Percentiles rank a stretch among this genome's conserved stretches.
Conservation (phyloP, 257 asterid species). For the Ilex asprella region DNA sequence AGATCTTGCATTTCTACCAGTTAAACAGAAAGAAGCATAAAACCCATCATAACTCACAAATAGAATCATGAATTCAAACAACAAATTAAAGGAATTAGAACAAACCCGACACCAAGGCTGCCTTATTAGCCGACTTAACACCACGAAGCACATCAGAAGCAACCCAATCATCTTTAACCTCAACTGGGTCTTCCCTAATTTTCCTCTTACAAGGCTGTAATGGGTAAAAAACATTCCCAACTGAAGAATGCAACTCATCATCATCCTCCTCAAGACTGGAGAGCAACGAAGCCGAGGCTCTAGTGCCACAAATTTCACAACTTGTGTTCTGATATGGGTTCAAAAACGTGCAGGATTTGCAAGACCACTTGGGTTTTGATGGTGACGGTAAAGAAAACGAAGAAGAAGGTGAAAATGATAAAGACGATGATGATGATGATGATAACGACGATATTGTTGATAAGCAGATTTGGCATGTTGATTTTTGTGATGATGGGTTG, state of each 20-base stretch:
- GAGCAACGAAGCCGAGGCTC: slow-evolving; percentile 54
- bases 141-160: slow-evolving; percentile 23
- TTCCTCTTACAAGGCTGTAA: slow-evolving; percentile 63
- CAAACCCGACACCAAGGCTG: slow-evolving; percentile 36
- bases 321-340: slow-evolving; percentile 40
- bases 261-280: slow-evolving; percentile 52
- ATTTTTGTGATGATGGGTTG: slow-evolving; percentile 56
- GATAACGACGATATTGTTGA: slow-evolving; percentile 25
- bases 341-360: slow-evolving; percentile 71
- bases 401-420: slow-evolving; percentile 15
- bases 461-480: slow-evolving; percentile 60
- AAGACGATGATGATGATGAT: not conserved
- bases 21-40: too few species aligned
- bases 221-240: slow-evolving; percentile 78
- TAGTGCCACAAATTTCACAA: slow-evolving; percentile 68
- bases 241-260: slow-evolving; percentile 40
- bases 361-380: slow-evolving; percentile 59
- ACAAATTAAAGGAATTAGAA: not conserved
- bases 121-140: slow-evolving; percentile 25
- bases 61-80: too few species aligned
- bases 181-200: slow-evolving; percentile 22
- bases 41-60: too few species aligned
- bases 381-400: slow-evolving; percentile 19
- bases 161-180: slow-evolving; percentile 18
- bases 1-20: too few species aligned